Percentiles rank a stretch among this genome's conserved stretches.
These are phyloP conservation scores for Sonneratia alba DNA, from an alignment of 345 rosid genomes.

Conservation along the genomic window DNA sequence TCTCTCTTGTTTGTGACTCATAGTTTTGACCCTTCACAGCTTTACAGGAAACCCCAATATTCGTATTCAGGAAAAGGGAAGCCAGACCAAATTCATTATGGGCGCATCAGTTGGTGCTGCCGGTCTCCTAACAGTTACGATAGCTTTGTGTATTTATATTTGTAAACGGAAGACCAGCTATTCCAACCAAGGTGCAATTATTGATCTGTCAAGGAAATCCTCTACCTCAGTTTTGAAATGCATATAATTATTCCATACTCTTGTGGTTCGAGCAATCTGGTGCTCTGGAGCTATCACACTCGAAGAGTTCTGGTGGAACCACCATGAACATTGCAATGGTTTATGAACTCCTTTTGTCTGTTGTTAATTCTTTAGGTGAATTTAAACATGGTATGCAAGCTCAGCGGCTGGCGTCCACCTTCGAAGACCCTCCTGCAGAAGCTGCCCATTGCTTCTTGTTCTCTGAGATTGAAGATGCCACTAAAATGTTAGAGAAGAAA, in stretches of 20 bases:
- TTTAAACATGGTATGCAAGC: constrained; percentile 28
- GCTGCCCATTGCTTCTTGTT: constrained; percentile 75
- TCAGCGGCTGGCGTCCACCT: constrained; percentile 48
- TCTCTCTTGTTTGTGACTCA: neutral
- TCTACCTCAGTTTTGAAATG: neutral
- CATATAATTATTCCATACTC: neutral
- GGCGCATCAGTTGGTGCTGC: constrained; percentile 73
- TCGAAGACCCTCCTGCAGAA: constrained; percentile 59
- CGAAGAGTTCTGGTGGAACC: neutral
- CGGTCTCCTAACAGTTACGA: constrained; percentile 50
- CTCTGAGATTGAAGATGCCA: constrained; percentile 72
- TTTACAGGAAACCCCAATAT: constrained; percentile 64
- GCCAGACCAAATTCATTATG: constrained; percentile 37
- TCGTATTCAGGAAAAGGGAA: constrained; percentile 32
- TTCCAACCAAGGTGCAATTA: constrained; percentile 29
- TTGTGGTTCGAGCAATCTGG: neutral
- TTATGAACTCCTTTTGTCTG: constrained; percentile 10
- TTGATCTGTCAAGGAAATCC: neutral
- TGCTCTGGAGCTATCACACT: no score
- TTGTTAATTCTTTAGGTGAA: constrained; percentile 27
- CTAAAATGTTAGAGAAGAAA: constrained; percentile 65
- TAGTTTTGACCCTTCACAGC: constrained; percentile 25
- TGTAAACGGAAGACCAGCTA: constrained; percentile 43
- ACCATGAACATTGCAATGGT: neutral
- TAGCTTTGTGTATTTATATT: constrained; percentile 45